Evolutionary conservation across 1,284 basidiomycete species (phyloP).

Genomic region (Apiotrichum mycotoxinovorans): DNA sequence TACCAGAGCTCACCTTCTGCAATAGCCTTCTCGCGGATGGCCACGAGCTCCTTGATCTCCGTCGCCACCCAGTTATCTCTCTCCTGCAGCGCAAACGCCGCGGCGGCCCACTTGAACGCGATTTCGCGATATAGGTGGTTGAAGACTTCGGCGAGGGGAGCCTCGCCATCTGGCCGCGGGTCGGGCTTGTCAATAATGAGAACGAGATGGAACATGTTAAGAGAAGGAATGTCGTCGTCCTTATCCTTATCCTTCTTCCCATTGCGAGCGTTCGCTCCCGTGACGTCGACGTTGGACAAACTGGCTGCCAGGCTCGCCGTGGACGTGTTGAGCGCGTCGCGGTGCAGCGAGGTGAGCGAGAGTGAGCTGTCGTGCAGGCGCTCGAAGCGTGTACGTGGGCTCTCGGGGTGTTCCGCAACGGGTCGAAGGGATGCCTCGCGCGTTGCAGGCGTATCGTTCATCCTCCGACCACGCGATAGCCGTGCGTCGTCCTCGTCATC

Average conservation of each 20-base stretch:
- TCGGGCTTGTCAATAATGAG: conserved; percentile 85
- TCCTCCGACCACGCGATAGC: conserved; percentile 12
- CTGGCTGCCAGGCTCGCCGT: not conserved
- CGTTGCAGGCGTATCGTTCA: conserved; percentile 7
- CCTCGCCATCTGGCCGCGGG: conserved; percentile 56
- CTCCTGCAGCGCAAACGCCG: conserved; percentile 81
- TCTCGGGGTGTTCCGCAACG: conserved; percentile 17
- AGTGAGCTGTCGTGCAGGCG: not conserved
- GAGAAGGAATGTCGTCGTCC: conserved; percentile 51
- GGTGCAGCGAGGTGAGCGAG: not conserved
- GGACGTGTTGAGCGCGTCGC: not conserved
- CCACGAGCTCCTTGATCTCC: conserved; percentile 66
- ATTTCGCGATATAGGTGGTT: conserved; percentile 74
- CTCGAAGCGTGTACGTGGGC: conserved; percentile 2
- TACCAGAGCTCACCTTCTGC: conserved; percentile 28
- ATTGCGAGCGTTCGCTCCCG: not conserved
- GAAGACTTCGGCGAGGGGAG: conserved; percentile 63
- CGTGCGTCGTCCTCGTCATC: conserved; percentile 20
- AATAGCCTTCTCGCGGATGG: conserved; percentile 61
- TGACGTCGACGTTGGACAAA: not conserved
- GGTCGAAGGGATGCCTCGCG: conserved; percentile 6
- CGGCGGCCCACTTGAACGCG: conserved; percentile 80
- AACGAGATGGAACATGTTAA: conserved; percentile 82
- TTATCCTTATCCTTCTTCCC: conserved; percentile 2
- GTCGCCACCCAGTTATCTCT: conserved; percentile 72